These are phyloP conservation scores for Bruguiera parviflora DNA, from an alignment of 345 rosid genomes.

Conservation along the genomic window DNA sequence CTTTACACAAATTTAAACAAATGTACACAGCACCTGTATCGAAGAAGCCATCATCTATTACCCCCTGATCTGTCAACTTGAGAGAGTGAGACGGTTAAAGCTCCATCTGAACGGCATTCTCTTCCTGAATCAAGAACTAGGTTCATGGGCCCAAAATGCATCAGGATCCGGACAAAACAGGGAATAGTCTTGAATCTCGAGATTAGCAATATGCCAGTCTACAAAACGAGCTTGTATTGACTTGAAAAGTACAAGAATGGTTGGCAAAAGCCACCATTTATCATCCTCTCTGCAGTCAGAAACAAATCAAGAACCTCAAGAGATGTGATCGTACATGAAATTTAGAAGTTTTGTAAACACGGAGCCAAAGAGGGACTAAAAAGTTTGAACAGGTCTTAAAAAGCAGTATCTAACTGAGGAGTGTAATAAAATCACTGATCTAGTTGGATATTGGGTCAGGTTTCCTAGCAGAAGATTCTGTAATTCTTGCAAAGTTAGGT, in stretches of 20 bases:
- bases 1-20: constrained; percentile 22
- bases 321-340: not conserved
- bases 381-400: no score
- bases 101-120: not conserved
- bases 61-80: not conserved
- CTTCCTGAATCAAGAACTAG: constrained; percentile 44
- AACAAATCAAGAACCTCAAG: constrained; percentile 6
- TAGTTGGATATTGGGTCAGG: no score
- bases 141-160: constrained; percentile 87
- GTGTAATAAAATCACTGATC: no score
- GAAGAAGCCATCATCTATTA: constrained; percentile 3
- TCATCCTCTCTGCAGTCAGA: constrained; percentile 62
- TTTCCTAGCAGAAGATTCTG: not conserved
- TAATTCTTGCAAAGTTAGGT: not conserved
- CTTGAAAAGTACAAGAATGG: constrained; percentile 62
- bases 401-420: no score
- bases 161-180: constrained; percentile 83
- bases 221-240: constrained; percentile 75
- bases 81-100: not conserved
- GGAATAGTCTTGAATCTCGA: constrained; percentile 76
- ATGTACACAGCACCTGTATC: constrained; percentile 19
- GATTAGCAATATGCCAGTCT: constrained; percentile 92
- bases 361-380: no score
- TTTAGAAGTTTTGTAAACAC: no score
- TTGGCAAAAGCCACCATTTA: constrained; percentile 92